These are phyloP conservation scores for Aspergillus bombycis DNA, from an alignment of 2,329 filamentous ascomycete genomes.

Conservation along the genomic window DNA sequence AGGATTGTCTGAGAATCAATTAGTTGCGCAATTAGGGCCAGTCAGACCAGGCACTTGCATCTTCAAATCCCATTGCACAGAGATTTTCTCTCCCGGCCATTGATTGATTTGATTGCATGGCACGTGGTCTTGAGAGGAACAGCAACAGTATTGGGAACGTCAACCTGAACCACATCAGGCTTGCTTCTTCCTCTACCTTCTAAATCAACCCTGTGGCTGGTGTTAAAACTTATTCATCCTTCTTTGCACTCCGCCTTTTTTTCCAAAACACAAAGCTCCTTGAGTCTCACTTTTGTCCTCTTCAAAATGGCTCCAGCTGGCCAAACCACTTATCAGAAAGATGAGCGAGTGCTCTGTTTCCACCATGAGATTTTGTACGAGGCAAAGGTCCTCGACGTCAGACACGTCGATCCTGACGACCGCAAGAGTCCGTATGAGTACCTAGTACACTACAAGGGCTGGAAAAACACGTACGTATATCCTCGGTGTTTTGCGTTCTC, in stretches of 20 bases:
- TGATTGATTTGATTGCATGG: not conserved
- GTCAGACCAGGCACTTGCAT: not conserved
- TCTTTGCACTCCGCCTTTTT: not conserved
- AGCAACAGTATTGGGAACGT: not conserved
- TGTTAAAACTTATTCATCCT: not conserved
- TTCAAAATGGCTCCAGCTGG: constrained; percentile 61
- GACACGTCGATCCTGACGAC: constrained; percentile 62
- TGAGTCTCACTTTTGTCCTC: not conserved
- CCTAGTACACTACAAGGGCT: constrained; percentile 97
- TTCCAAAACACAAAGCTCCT: not conserved
- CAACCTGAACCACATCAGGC: not conserved
- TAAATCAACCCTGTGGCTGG: not conserved
- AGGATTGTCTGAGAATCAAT: not conserved
- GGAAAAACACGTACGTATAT: constrained; percentile 85
- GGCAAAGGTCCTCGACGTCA: constrained; percentile 87
- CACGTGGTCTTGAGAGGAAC: not conserved
- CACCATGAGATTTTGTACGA: constrained; percentile 97
- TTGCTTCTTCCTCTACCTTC: not conserved
- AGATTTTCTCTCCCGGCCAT: not conserved
- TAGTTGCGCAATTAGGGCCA: not conserved
- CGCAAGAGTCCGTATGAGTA: constrained; percentile 80
- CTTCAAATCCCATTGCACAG: not conserved
- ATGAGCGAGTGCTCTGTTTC: constrained; percentile 95
- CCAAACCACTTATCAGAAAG: constrained; percentile 64
- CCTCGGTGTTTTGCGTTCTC: constrained; percentile 11